These are phyloP conservation scores for Pholiota molesta DNA, from an alignment of 768 basidiomycete species.

Conservation along the genomic window DNA sequence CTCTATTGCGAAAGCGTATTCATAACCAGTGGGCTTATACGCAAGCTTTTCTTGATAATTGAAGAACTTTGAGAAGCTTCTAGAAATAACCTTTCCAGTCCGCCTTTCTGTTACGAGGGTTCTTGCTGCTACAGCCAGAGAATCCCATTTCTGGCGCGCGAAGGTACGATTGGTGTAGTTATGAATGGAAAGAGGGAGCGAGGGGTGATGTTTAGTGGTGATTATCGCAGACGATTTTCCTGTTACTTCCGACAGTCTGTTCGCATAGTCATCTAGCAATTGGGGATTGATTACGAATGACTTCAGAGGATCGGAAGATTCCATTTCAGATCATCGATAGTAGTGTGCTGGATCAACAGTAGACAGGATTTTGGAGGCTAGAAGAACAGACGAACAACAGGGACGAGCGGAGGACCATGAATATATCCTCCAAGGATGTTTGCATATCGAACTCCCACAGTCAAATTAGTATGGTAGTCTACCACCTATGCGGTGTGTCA, in stretches of 20 bases:
- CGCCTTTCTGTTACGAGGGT: constrained; percentile 21
- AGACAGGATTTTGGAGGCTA: too few relatives aligned
- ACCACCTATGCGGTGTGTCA: neutral
- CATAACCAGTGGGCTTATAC: constrained; percentile 25
- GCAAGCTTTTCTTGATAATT: constrained; percentile 26
- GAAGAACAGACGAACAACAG: neutral
- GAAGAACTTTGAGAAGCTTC: constrained; percentile 29
- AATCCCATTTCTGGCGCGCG: constrained; percentile 16
- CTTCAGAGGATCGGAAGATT: constrained; percentile 2
- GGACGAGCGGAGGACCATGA: neutral
- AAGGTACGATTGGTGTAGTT: constrained; percentile 25
- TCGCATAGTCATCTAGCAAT: constrained; percentile 5
- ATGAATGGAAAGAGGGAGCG: constrained; percentile 24
- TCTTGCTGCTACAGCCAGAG: constrained; percentile 22
- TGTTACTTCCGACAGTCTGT: neutral
- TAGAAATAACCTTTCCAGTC: constrained; percentile 25
- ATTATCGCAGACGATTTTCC: constrained; percentile 16
- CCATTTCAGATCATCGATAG: neutral
- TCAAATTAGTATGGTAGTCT: neutral
- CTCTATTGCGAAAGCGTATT: constrained; percentile 24
- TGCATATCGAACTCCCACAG: constrained; percentile 2
- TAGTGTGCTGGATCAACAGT: too few relatives aligned
- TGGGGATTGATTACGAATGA: constrained; percentile 5
- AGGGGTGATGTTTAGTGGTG: constrained; percentile 24
- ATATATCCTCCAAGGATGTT: neutral